These are phyloP conservation scores for Vaccinium vitisidaea DNA, from an alignment of 148 eudicot genomes.

Conservation along the genomic window DNA sequence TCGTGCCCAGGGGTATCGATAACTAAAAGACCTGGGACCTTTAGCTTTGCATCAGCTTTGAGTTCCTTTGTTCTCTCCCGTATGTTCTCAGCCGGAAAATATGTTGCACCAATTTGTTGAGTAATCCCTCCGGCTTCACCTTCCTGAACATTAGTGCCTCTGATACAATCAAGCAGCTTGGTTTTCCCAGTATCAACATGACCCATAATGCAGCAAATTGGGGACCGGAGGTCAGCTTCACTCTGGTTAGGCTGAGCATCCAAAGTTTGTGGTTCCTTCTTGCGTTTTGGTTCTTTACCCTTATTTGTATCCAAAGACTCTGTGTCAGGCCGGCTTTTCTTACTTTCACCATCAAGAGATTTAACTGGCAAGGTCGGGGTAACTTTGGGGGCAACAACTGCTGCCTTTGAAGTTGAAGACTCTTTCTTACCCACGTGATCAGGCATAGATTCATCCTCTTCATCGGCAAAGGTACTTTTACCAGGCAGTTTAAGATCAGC, in stretches of 20 bases:
- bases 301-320: slow-evolving; percentile 33
- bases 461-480: slow-evolving; percentile 74
- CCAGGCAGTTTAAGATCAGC: slow-evolving; percentile 64
- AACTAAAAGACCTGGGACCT: slow-evolving; percentile 88
- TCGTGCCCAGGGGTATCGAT: slow-evolving; percentile 98
- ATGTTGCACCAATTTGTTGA: slow-evolving; percentile 94
- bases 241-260: slow-evolving; percentile 28
- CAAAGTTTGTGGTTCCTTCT: slow-evolving; percentile 30
- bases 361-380: slow-evolving; percentile 24
- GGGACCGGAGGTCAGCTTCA: slow-evolving; percentile 66
- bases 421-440: slow-evolving; percentile 45
- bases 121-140: slow-evolving; percentile 99
- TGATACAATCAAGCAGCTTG: slow-evolving; percentile 82
- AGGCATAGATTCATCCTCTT: slow-evolving; percentile 70
- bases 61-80: slow-evolving; percentile 90
- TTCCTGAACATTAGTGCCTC: slow-evolving; percentile 94
- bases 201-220: slow-evolving; percentile 96
- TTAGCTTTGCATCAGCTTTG: slow-evolving; percentile 89
- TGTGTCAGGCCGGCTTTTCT: slow-evolving; percentile 29
- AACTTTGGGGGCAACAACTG: slow-evolving; percentile 23
- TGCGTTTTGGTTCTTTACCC: slow-evolving; percentile 28
- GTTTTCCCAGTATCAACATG: slow-evolving; percentile 97
- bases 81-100: slow-evolving; percentile 86
- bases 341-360: slow-evolving; percentile 32
- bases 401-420: slow-evolving; percentile 29